Evolutionary conservation across 345 rosid species (phyloP), one percentile per base, ranked within the genome.

Genomic region (Eucalyptus pauciflora): DNA sequence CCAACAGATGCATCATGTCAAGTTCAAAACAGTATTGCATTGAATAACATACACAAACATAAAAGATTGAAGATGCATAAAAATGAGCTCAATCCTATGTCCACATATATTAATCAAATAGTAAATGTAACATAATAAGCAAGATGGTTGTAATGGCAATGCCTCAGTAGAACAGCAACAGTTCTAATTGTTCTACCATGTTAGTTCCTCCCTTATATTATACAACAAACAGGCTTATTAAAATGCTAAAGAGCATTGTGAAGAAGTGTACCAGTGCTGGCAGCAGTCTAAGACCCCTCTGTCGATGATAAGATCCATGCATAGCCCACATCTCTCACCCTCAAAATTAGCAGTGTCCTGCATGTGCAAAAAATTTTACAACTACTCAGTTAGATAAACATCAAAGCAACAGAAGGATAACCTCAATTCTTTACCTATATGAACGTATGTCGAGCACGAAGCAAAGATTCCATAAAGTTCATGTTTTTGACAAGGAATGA

Each of bases 251-350:
- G 51, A 29, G 50, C 51, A 56, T 25, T 25, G 52, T 76, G 45
- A 51, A 50, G 33, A 89, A 85, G 86, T 18, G 85, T 94, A 96
- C 99, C 99, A 97, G 92, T 98, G 99, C 86, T 95, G 97, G 90
- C 99, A 98, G 90, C 98, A 98, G 93, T 98, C 99, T 88, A 97
- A 95, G 91, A 98, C 94, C 13, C 99, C 99, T 89, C 99, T 92
- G 92, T 98, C 98, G 60, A 95, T 87, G n/a, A 97, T 91, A 54
- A 96, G 89, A 92, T 98, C 99, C 99, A 97, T 98, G 91, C 99
- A 98, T 89, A 98, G 94, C 91, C 99, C 99, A 92, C 99, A 98
- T 90, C 96, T 94, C 88, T 95, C 98, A 15, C 96, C 98, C 90
- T 95, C 99, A 86, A 94, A 86, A 87, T 88, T 89, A 79, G 90